Conservation (phyloP, 345 rosid species). For the Draba incana region DNA sequence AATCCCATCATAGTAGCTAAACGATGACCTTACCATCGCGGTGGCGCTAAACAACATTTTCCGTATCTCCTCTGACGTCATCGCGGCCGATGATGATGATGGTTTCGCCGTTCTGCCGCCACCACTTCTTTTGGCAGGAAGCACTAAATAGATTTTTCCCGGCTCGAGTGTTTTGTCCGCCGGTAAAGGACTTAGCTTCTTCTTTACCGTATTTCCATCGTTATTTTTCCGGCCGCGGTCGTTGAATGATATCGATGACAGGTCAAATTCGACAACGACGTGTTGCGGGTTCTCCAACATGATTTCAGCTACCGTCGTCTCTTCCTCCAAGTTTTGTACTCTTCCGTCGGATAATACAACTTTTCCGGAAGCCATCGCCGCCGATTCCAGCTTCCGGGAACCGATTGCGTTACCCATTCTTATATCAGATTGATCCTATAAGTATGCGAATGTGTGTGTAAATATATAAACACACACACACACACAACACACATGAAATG, state of each 20-base stretch:
- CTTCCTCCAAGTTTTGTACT: conserved; percentile 51
- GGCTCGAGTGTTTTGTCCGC: conserved; percentile 70
- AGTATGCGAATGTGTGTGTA: conserved; percentile 1
- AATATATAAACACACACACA: neutral
- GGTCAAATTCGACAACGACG: conserved; percentile 70
- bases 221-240: conserved; percentile 5
- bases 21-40: conserved; percentile 49
- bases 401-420: conserved; percentile 61
- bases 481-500: conserved; percentile 18
- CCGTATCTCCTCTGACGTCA: conserved; percentile 55
- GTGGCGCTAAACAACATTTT: conserved; percentile 52
- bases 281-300: conserved; percentile 80
- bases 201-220: conserved; percentile 32
- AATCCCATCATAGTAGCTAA: conserved; percentile 45
- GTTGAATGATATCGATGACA: conserved; percentile 40
- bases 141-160: conserved; percentile 60
- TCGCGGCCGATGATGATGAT: conserved; percentile 23
- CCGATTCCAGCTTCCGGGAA: conserved; percentile 29
- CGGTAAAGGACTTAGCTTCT: conserved; percentile 61
- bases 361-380: conserved; percentile 45
- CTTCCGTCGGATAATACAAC: conserved; percentile 68
- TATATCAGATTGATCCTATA: conserved; percentile 1
- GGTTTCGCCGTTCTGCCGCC: conserved; percentile 37
- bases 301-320: conserved; percentile 73
- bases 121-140: conserved; percentile 53